Percentiles rank a stretch among this genome's conserved stretches.
phyloP scores from a whole-genome alignment of 495 filamentous ascomycete species.

The Aspergillus nanangensis region DNA sequence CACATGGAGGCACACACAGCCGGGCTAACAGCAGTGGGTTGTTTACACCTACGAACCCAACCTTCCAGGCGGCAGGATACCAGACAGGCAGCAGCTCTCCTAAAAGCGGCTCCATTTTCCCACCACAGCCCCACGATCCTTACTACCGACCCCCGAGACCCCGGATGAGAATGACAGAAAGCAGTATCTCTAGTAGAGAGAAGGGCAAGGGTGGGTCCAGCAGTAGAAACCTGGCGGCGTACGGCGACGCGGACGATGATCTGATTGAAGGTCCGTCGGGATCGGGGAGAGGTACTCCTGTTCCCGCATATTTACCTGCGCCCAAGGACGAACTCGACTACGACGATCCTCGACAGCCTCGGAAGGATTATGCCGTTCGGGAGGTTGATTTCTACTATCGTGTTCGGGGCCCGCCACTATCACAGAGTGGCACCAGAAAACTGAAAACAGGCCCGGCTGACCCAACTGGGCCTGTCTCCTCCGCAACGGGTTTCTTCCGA shows the following conservation, averaged over 20 bases:
- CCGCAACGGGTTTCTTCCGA: constrained; percentile 84
- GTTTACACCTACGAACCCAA: constrained; percentile 65
- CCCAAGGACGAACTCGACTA: constrained; percentile 52
- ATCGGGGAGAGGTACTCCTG: constrained; percentile 49
- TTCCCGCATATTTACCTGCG: constrained; percentile 46
- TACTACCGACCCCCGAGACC: constrained; percentile 83
- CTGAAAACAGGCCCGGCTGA: constrained; percentile 93
- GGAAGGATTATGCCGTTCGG: constrained; percentile 82
- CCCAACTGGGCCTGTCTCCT: constrained; percentile 83
- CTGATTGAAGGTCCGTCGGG: constrained; percentile 43
- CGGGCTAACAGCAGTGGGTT: constrained; percentile 46
- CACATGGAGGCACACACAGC: constrained; percentile 42
- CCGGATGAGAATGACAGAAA: constrained; percentile 55
- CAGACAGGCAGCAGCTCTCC: constrained; percentile 34
- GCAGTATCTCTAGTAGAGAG: constrained; percentile 32
- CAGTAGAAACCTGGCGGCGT: constrained; percentile 37
- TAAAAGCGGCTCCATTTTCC: constrained; percentile 40
- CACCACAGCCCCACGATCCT: constrained; percentile 53
- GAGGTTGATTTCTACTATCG: constrained; percentile 97
- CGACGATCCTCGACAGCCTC: constrained; percentile 45
- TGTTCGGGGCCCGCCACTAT: constrained; percentile 83
- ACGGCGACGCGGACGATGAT: constrained; percentile 31
- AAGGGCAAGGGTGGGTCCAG: constrained; percentile 30
- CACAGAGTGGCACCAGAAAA: constrained; percentile 72
- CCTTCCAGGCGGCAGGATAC: constrained; percentile 61